Conservation (phyloP, 176 grass and related monocot species). For the Carex myosuroides region DNA sequence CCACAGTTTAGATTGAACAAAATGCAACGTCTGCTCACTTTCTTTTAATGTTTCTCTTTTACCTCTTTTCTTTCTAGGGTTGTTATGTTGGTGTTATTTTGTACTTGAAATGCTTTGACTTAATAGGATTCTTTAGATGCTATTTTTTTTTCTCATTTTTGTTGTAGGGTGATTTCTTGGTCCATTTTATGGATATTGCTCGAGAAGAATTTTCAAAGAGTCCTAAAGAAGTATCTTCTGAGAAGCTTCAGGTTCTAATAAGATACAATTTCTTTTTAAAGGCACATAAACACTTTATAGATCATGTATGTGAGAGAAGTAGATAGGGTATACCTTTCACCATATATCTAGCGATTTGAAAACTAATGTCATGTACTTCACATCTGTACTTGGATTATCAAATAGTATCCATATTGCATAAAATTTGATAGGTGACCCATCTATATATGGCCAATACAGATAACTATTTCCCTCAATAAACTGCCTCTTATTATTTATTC, state of each 20-base stretch:
- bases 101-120: neutral
- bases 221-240: slow-evolving; percentile 84
- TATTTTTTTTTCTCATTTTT: slow-evolving; percentile 29
- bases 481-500: neutral
- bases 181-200: slow-evolving; percentile 99
- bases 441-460: no score
- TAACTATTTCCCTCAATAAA: neutral
- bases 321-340: neutral
- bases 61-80: neutral
- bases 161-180: slow-evolving; percentile 94
- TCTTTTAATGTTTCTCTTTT: slow-evolving; percentile 20
- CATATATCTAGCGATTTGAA: neutral
- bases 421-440: neutral
- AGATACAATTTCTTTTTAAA: neutral
- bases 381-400: neutral
- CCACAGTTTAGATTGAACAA: neutral
- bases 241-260: slow-evolving; percentile 81
- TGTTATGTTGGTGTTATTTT: neutral
- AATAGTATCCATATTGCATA: neutral
- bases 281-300: neutral
- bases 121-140: neutral
- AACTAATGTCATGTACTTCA: neutral
- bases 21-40: no score
- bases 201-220: slow-evolving; percentile 87
- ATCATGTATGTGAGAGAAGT: neutral